These are phyloP conservation scores for Solidago caesia DNA, from an alignment of 129 eudicot genomes.

Conservation along the genomic window DNA sequence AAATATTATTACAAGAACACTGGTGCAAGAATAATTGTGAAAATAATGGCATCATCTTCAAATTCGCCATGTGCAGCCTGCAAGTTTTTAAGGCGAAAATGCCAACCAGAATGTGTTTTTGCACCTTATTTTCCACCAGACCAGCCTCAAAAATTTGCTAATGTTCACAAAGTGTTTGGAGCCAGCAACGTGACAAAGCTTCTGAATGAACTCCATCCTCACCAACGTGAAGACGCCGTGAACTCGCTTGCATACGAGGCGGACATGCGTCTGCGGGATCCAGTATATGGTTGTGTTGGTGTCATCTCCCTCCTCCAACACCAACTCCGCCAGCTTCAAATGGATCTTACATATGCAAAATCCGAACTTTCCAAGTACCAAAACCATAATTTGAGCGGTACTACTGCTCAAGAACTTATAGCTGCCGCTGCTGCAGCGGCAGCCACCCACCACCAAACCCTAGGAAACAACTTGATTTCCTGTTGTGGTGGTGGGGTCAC, in stretches of 20 bases:
- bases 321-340: slow-evolving; percentile 83
- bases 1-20: neutral
- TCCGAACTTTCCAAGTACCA: slow-evolving; percentile 88
- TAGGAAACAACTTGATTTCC: slow-evolving; percentile 41
- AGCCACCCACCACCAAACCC: slow-evolving; percentile 42
- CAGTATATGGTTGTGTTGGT: slow-evolving; percentile 91
- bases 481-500: slow-evolving; percentile 47
- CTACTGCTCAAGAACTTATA: slow-evolving; percentile 42
- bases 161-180: slow-evolving; percentile 84
- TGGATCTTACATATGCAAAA: slow-evolving; percentile 73
- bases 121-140: slow-evolving; percentile 95
- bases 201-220: slow-evolving; percentile 81
- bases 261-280: slow-evolving; percentile 89
- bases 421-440: slow-evolving; percentile 49
- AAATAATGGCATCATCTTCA: slow-evolving; percentile 64
- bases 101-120: slow-evolving; percentile 91
- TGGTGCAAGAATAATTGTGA: slow-evolving; percentile 13
- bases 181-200: slow-evolving; percentile 91
- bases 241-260: slow-evolving; percentile 89
- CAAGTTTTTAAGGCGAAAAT: slow-evolving; percentile 78
- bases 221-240: slow-evolving; percentile 89
- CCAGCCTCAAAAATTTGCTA: slow-evolving; percentile 89
- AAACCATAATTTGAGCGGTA: slow-evolving; percentile 32
- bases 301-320: slow-evolving; percentile 90
- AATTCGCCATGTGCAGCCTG: slow-evolving; percentile 92